Percentiles rank a stretch among this genome's conserved stretches.
Evolutionary conservation across 2,329 filamentous ascomycete genomes (phyloP).

Genomic region (Colletotrichum shisoi): DNA sequence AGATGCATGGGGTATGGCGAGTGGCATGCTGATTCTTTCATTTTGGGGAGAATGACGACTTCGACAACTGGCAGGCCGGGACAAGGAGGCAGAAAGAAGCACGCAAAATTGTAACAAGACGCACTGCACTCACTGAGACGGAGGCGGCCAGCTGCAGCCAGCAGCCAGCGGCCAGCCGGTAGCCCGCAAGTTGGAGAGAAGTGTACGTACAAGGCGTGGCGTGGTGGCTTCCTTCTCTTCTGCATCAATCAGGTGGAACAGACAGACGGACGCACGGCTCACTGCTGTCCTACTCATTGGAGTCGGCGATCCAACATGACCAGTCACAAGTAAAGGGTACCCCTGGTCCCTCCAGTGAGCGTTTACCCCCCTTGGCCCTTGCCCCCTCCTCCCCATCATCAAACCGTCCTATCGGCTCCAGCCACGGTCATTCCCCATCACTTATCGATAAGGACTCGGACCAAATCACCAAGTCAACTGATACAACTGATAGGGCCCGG

Average conservation of each 20-base stretch:
- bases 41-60: background rate
- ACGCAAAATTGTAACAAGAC: background rate
- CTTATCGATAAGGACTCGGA: conserved; percentile 35
- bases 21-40: background rate
- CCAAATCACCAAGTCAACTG: conserved; percentile 27
- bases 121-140: background rate
- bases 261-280: conserved; percentile 18
- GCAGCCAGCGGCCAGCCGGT: background rate
- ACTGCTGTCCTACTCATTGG: conserved; percentile 1
- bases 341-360: background rate
- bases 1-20: background rate
- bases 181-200: background rate
- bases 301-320: background rate
- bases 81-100: background rate
- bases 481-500: conserved; percentile 30
- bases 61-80: background rate
- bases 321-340: conserved; percentile 11
- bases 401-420: conserved; percentile 19
- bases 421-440: conserved; percentile 8
- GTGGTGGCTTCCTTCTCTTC: background rate
- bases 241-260: conserved; percentile 35
- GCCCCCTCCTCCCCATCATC: background rate
- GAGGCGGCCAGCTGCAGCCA: background rate
- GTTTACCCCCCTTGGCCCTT: background rate
- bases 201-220: conserved; percentile 1